Evolutionary conservation across 2,329 filamentous ascomycete species (phyloP).

Genomic region (Trichoderma hamatum): DNA sequence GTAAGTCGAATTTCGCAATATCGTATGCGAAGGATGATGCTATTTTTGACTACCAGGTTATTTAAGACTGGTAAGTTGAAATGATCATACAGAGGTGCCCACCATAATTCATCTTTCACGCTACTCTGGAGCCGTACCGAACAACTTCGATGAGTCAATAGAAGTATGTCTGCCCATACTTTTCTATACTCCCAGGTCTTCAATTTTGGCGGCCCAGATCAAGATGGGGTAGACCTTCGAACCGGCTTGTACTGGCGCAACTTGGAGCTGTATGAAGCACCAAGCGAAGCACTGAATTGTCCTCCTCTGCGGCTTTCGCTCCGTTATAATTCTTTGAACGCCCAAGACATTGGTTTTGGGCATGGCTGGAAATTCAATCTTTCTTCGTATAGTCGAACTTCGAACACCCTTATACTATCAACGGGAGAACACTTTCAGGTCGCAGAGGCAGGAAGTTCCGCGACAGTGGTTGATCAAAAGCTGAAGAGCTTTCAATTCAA

Average conservation of each 20-base stretch:
- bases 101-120: not conserved
- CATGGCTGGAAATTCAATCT: not conserved
- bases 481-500: not conserved
- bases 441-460: not conserved
- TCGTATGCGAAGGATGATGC: not conserved
- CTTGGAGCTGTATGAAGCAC: not conserved
- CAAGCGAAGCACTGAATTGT: not conserved
- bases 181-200: not conserved
- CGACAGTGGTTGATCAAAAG: not conserved
- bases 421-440: not conserved
- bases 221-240: not conserved
- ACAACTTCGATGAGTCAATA: not conserved
- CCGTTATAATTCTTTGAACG: not conserved
- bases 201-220: not conserved
- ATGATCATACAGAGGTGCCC: not conserved
- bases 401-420: not conserved
- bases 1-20: not conserved
- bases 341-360: not conserved
- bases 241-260: not conserved
- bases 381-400: not conserved
- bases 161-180: not conserved
- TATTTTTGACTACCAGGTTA: not conserved
- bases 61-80: not conserved
- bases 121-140: not conserved
- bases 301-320: not conserved